Conservation (phyloP, 768 basidiomycete species). For the Boletellus ananiceps region DNA sequence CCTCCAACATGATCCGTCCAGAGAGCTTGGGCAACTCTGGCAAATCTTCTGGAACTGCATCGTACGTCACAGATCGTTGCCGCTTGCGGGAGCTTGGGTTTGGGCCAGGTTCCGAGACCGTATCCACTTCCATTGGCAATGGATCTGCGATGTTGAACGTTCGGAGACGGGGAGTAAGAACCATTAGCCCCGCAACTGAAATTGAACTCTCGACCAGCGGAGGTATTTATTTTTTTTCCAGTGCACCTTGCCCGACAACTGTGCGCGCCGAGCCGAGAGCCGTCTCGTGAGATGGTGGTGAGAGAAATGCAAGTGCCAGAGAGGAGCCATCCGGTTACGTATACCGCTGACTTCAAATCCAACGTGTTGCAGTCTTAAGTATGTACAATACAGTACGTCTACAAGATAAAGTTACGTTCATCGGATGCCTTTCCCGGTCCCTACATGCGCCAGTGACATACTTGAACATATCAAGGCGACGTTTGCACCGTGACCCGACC, state of each 20-base stretch:
- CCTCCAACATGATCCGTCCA: slow-evolving; percentile 56
- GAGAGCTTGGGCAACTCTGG: slow-evolving; percentile 48
- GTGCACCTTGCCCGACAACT: slow-evolving; percentile 11
- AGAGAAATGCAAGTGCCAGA: slow-evolving; percentile 18
- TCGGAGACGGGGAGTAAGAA: slow-evolving; percentile 34
- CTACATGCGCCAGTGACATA: too few species aligned
- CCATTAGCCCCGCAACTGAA: slow-evolving; percentile 24
- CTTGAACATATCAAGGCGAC: neutral
- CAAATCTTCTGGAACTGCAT: slow-evolving; percentile 26
- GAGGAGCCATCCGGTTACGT: slow-evolving; percentile 28
- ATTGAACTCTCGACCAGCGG: slow-evolving; percentile 9
- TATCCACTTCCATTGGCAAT: slow-evolving; percentile 32
- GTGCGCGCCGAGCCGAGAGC: slow-evolving; percentile 13
- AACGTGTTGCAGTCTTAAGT: neutral
- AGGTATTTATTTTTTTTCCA: slow-evolving; percentile 21
- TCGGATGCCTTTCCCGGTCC: neutral
- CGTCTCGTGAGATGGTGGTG: slow-evolving; percentile 18
- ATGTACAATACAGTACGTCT: slow-evolving; percentile 8
- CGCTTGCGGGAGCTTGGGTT: slow-evolving; percentile 35
- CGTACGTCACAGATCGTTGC: slow-evolving; percentile 31
- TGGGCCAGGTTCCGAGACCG: slow-evolving; percentile 21
- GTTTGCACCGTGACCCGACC: slow-evolving; percentile 3
- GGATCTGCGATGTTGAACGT: slow-evolving; percentile 32
- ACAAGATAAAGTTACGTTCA: neutral
- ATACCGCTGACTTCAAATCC: neutral